Evolutionary conservation across 352 stramenopile genomes (phyloP).

Genomic region (Plasmopara muralis): DNA sequence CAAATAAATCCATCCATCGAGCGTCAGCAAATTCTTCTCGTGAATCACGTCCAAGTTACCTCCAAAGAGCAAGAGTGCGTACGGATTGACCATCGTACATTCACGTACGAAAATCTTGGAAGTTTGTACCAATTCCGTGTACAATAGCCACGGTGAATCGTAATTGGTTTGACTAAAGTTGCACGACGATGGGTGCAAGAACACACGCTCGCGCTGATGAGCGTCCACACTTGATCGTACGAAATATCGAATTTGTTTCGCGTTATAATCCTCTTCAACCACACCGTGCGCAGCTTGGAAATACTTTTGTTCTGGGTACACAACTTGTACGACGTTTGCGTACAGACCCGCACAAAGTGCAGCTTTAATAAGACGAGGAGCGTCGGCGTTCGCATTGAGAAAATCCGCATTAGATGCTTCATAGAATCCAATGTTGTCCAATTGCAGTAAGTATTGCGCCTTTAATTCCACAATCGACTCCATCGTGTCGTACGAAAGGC

Average conservation of each 20-base stretch:
- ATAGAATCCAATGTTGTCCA: conserved; percentile 77
- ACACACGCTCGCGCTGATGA: conserved; percentile 83
- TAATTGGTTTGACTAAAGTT: conserved; percentile 90
- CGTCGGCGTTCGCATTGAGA: conserved; percentile 53
- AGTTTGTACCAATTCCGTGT: conserved; percentile 93
- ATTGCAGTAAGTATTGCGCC: conserved; percentile 78
- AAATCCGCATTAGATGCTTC: conserved; percentile 28
- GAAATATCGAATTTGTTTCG: conserved; percentile 93
- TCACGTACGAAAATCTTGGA: conserved; percentile 97
- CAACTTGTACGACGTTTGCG: conserved; percentile 70
- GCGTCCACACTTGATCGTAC: conserved; percentile 35
- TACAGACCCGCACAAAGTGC: conserved; percentile 79
- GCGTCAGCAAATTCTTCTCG: conserved; percentile 78
- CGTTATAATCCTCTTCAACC: conserved; percentile 86
- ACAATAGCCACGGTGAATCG: conserved; percentile 94
- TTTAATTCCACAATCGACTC: conserved; percentile 90
- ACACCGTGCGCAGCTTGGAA: conserved; percentile 89
- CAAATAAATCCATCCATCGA: conserved; percentile 94
- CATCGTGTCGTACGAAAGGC: conserved; percentile 84
- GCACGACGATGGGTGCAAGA: conserved; percentile 93
- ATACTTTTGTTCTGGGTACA: conserved; percentile 93
- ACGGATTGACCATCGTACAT: conserved; percentile 95
- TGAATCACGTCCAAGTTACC: conserved; percentile 90
- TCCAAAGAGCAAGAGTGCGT: conserved; percentile 97
- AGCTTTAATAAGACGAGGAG: conserved; percentile 90